Conservation (phyloP, 257 asterid genomes). For the Solanum arcanum region DNA sequence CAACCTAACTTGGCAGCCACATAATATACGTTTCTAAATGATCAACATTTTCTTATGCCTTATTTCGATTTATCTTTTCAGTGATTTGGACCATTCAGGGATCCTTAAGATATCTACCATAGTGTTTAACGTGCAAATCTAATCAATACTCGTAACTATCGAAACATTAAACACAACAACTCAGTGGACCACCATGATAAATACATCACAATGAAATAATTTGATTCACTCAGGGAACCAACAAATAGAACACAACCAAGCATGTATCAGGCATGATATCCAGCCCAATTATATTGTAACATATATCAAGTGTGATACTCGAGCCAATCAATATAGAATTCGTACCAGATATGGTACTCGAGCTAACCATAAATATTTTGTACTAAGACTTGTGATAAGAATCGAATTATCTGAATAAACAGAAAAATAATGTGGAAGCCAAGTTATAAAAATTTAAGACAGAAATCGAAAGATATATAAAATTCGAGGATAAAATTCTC, state of each 20-base stretch:
- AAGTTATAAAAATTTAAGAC: no score
- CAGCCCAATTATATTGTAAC: neutral
- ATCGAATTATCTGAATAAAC: no score
- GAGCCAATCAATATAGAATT: neutral
- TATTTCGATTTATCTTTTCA: neutral
- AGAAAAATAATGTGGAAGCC: neutral
- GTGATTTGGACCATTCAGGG: neutral
- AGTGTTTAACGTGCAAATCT: neutral
- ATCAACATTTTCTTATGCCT: neutral
- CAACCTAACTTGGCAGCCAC: neutral
- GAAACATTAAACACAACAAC: neutral
- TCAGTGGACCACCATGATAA: neutral
- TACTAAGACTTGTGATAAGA: neutral
- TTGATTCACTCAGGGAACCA: rapidly evolving
- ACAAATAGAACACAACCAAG: neutral
- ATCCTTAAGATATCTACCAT: neutral
- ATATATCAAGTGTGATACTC: neutral
- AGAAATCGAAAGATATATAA: no score
- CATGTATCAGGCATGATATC: neutral
- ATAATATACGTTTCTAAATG: neutral
- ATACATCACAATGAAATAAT: neutral
- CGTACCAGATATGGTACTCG: neutral
- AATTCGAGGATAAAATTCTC: neutral
- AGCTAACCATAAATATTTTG: neutral
- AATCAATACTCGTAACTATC: neutral